Evolutionary conservation across 768 basidiomycete species (phyloP).

Genomic region (Lanmaoa rubissima): DNA sequence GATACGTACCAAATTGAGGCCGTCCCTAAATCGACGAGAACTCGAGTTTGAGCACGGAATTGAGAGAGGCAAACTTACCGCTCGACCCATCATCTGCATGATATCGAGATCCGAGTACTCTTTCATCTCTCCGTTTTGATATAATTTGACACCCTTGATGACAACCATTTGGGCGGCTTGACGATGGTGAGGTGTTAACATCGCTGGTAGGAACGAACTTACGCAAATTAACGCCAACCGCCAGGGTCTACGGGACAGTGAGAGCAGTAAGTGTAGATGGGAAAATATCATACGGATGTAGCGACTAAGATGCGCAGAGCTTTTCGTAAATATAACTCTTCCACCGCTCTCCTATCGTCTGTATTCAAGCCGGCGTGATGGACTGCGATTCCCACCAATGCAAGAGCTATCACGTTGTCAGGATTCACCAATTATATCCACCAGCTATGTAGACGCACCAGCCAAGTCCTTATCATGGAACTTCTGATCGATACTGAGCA

Average conservation of each 20-base stretch:
- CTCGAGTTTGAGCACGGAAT: neutral
- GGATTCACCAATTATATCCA: neutral
- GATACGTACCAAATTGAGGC: conserved; percentile 76
- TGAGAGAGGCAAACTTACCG: conserved; percentile 45
- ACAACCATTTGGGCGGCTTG: conserved; percentile 90
- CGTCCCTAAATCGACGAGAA: conserved; percentile 53
- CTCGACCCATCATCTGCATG: conserved; percentile 95
- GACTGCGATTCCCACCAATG: conserved; percentile 74
- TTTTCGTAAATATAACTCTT: conserved; percentile 69
- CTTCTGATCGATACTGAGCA: conserved; percentile 46
- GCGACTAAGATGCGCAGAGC: conserved; percentile 67
- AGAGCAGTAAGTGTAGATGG: neutral
- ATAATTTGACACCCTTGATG: conserved; percentile 86
- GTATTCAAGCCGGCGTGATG: conserved; percentile 87
- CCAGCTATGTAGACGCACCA: conserved; percentile 25
- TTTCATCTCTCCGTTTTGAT: conserved; percentile 60
- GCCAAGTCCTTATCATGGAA: conserved; percentile 70
- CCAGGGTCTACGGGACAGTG: conserved; percentile 66
- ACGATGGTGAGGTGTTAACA: neutral
- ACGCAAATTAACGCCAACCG: conserved; percentile 97
- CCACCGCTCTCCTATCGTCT: conserved; percentile 71
- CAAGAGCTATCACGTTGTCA: conserved; percentile 48
- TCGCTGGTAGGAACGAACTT: conserved; percentile 24
- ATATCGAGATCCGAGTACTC: conserved; percentile 94
- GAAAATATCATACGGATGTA: conserved; percentile 64